These are phyloP conservation scores for barley (Hordeum vulgare) DNA, from an alignment of 176 grass and related monocot species.

Conservation along the genomic window MorexV3_pseudomolecules_assembly NC_058520.1:353743686-353744185, in stretches of 20 bases:
- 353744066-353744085: slow-evolving; percentile 95
- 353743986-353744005: slow-evolving; percentile 93
- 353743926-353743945: slow-evolving; percentile 91
- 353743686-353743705: slow-evolving; percentile 40
- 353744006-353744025: slow-evolving; percentile 84
- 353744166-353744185: not conserved
- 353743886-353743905: slow-evolving; percentile 98
- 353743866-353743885: slow-evolving; percentile 90
- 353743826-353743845: slow-evolving; percentile 79
- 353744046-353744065: slow-evolving; percentile 93
- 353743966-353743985: slow-evolving; percentile 87
- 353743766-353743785: slow-evolving; percentile 50
- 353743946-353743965: slow-evolving; percentile 97
- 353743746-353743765: not conserved
- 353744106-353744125: slow-evolving; percentile 53
- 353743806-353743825: slow-evolving; percentile 98
- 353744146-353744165: slow-evolving; percentile 17
- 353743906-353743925: slow-evolving; percentile 93
- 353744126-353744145: slow-evolving; percentile 81
- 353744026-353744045: slow-evolving; percentile 82
- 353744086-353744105: slow-evolving; percentile 42
- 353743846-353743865: slow-evolving; percentile 83
- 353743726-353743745: not conserved
- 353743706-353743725: slow-evolving; percentile 7
- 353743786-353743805: slow-evolving; percentile 98